Conservation (phyloP, 2,329 filamentous ascomycete genomes). For the Zalaria obscura region DNA sequence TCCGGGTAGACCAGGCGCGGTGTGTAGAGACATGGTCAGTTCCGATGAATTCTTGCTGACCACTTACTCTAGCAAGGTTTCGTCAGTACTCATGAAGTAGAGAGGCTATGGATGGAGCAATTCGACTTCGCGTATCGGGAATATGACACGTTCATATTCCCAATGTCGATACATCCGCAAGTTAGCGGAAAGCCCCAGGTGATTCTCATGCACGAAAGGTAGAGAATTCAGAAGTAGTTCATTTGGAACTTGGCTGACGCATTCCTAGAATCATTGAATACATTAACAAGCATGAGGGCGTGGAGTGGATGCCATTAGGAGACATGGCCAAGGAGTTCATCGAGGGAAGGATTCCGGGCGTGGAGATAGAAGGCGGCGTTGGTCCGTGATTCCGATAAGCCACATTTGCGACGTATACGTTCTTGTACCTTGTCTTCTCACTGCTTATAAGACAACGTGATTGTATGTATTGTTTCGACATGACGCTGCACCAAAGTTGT, state of each 20-base stretch:
- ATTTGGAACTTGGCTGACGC: not conserved
- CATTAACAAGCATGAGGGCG: slow-evolving; percentile 29
- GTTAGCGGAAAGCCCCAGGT: slow-evolving; percentile 34
- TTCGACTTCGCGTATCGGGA: slow-evolving; percentile 32
- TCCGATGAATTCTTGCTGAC: not conserved
- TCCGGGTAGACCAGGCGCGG: slow-evolving; percentile 11
- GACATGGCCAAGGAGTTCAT: slow-evolving; percentile 23
- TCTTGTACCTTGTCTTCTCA: too few relatives aligned
- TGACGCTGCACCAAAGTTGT: too few relatives aligned
- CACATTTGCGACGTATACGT: too few relatives aligned
- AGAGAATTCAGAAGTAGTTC: not conserved
- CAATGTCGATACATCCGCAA: slow-evolving; percentile 33
- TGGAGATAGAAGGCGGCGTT: slow-evolving; percentile 19
- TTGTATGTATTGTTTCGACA: too few relatives aligned
- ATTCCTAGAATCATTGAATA: slow-evolving; percentile 25
- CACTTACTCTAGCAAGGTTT: slow-evolving; percentile 19
- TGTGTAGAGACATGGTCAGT: not conserved
- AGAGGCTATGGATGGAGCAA: slow-evolving; percentile 31
- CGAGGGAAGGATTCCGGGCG: slow-evolving; percentile 18
- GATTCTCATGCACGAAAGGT: slow-evolving; percentile 30
- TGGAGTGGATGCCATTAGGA: slow-evolving; percentile 26
- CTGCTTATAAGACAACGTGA: too few relatives aligned
- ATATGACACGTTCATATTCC: slow-evolving; percentile 32
- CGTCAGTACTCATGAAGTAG: slow-evolving; percentile 26
- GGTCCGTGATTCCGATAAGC: not conserved